Percentiles rank a stretch among this genome's conserved stretches.
Evolutionary conservation across 192 early-diverging fungal genomes (phyloP).

Genomic region (Phlyctochytrium planicorne): DNA sequence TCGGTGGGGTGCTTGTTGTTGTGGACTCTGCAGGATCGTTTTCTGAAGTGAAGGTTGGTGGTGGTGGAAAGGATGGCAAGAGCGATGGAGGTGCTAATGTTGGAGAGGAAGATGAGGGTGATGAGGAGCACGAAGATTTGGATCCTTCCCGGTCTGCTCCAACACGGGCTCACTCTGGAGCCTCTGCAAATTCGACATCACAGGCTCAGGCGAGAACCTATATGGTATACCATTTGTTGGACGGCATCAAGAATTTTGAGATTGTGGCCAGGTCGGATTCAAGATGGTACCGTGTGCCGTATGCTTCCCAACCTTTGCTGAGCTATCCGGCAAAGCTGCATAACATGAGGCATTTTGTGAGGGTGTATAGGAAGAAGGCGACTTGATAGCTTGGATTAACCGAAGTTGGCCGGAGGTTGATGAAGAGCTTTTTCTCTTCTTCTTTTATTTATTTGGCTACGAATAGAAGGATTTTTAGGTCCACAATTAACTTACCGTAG

Average conservation of each 20-base stretch:
- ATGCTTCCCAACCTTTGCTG: slow-evolving; percentile 32
- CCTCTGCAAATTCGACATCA: background rate
- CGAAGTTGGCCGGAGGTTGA: too few species aligned
- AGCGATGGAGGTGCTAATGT: background rate
- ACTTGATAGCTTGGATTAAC: background rate
- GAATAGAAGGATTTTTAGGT: too few species aligned
- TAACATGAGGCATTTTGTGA: slow-evolving; percentile 91
- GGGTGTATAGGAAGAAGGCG: slow-evolving; percentile 69
- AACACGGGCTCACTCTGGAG: background rate
- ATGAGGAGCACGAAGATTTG: background rate
- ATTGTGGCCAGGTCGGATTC: slow-evolving; percentile 68
- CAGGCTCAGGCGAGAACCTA: slow-evolving; percentile 54
- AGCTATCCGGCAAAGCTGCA: slow-evolving; percentile 77
- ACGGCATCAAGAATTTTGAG: slow-evolving; percentile 70
- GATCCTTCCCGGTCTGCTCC: background rate
- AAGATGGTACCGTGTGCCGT: slow-evolving; percentile 59
- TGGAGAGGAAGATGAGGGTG: background rate
- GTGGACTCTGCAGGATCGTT: slow-evolving; percentile 94
- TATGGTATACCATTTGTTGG: slow-evolving; percentile 89
- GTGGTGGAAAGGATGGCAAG: background rate
- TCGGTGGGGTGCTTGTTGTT: slow-evolving; percentile 71
- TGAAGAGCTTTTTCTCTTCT: too few species aligned
- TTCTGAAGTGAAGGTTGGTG: slow-evolving; percentile 75
- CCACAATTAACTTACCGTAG: too few species aligned
- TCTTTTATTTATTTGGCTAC: too few species aligned